Evolutionary conservation across 2,329 filamentous ascomycete genomes (phyloP).

Genomic region (Pestalotiopsis fici): DNA sequence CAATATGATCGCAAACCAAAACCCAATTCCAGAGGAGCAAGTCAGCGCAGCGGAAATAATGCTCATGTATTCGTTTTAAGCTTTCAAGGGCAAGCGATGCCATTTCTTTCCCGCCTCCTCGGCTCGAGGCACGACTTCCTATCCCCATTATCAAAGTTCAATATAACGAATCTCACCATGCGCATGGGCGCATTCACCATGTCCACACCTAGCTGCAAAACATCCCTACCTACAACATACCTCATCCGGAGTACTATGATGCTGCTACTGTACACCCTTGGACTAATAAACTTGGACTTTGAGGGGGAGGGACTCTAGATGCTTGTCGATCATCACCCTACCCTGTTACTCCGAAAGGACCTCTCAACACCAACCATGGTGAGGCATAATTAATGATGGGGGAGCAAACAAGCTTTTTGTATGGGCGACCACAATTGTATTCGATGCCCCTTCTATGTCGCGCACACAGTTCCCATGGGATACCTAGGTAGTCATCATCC

Average conservation of each 20-base stretch:
- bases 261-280: neutral
- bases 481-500: neutral
- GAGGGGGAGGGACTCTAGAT: too few relatives aligned
- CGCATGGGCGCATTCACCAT: too few relatives aligned
- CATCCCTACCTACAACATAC: too few relatives aligned
- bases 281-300: too few relatives aligned
- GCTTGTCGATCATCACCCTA: neutral
- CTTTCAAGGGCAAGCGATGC: neutral
- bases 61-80: neutral
- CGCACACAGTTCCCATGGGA: neutral
- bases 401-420: neutral
- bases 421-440: neutral
- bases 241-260: too few relatives aligned
- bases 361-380: neutral
- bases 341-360: neutral
- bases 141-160: too few relatives aligned
- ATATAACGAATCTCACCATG: too few relatives aligned
- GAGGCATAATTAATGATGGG: neutral
- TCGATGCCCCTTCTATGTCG: neutral
- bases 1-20: neutral
- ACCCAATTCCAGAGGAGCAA: neutral
- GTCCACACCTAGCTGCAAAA: too few relatives aligned
- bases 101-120: neutral
- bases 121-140: too few relatives aligned
- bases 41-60: neutral